phyloP scores from a whole-genome alignment of 768 basidiomycete species.

The Tricholoma saponaceum region DNA sequence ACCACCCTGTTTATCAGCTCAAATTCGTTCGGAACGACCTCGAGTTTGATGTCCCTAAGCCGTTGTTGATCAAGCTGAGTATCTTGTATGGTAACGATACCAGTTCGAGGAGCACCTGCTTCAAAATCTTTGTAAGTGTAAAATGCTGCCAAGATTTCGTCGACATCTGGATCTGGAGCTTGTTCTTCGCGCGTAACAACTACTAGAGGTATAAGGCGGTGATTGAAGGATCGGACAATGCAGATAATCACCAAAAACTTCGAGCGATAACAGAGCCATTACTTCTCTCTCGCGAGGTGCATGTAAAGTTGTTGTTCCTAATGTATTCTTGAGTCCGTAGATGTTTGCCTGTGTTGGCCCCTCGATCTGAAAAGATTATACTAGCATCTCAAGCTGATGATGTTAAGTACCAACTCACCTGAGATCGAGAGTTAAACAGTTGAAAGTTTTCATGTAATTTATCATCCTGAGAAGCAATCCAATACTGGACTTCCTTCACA shows the following conservation, averaged over 20 bases:
- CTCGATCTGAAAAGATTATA: constrained; percentile 40
- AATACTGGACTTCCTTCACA: constrained; percentile 45
- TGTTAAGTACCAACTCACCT: constrained; percentile 40
- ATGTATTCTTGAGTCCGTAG: constrained; percentile 63
- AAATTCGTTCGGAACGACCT: constrained; percentile 63
- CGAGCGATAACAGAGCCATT: constrained; percentile 80
- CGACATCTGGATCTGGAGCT: constrained; percentile 61
- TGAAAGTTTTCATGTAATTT: constrained; percentile 11
- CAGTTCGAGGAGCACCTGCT: constrained; percentile 32
- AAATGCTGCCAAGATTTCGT: constrained; percentile 67
- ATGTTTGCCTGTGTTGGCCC: constrained; percentile 74
- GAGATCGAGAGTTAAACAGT: constrained; percentile 25
- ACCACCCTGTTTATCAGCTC: constrained; percentile 76
- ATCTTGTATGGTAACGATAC: constrained; percentile 51
- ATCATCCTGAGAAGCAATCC: constrained; percentile 39
- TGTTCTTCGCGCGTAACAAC: constrained; percentile 56
- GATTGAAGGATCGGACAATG: neutral
- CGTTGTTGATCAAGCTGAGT: constrained; percentile 34
- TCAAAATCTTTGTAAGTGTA: constrained; percentile 64
- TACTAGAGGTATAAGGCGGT: constrained; percentile 21
- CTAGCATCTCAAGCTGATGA: neutral
- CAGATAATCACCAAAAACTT: constrained; percentile 69
- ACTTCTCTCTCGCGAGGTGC: constrained; percentile 53
- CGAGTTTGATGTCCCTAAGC: constrained; percentile 41
- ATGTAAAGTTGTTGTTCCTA: constrained; percentile 19